These are phyloP conservation scores for Apodospora peruviana DNA, from an alignment of 495 filamentous ascomycete species.

Conservation along the genomic window DNA sequence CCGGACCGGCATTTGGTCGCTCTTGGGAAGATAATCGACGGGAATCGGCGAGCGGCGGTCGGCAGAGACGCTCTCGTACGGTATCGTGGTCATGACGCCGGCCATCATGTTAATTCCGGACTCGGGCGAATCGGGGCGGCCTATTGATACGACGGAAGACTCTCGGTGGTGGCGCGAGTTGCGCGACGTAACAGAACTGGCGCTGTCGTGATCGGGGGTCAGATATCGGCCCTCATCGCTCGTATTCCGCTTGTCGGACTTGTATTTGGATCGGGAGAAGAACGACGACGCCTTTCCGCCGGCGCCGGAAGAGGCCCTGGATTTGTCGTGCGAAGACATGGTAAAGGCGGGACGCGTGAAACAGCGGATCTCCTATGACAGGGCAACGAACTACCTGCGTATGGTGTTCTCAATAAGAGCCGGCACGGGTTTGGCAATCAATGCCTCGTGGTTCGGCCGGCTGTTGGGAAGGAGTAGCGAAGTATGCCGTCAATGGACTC, in stretches of 20 bases:
- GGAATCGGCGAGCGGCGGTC: slow-evolving; percentile 67
- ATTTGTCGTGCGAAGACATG: slow-evolving; percentile 66
- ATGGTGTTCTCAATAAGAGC: slow-evolving; percentile 15
- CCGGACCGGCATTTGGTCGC: slow-evolving; percentile 56
- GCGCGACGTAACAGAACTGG: slow-evolving; percentile 58
- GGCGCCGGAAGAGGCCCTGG: slow-evolving; percentile 73
- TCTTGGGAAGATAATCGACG: slow-evolving; percentile 68
- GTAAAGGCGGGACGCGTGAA: slow-evolving; percentile 28
- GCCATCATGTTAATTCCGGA: slow-evolving; percentile 61
- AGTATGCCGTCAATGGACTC: slow-evolving; percentile 31
- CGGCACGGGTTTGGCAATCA: slow-evolving; percentile 19
- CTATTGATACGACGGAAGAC: slow-evolving; percentile 69
- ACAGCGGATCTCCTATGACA: slow-evolving; percentile 19
- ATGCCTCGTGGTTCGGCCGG: slow-evolving; percentile 23
- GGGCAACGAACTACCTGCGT: slow-evolving; percentile 12
- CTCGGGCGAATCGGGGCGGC: slow-evolving; percentile 51
- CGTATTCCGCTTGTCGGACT: slow-evolving; percentile 56
- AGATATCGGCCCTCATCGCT: slow-evolving; percentile 47
- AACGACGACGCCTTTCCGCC: slow-evolving; percentile 64
- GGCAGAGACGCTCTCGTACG: slow-evolving; percentile 69
- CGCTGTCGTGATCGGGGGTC: slow-evolving; percentile 44
- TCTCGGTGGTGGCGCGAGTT: slow-evolving; percentile 76
- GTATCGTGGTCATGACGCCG: slow-evolving; percentile 85
- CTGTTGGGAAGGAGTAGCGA: slow-evolving; percentile 9
- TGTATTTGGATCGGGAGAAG: slow-evolving; percentile 81